Base-by-base conservation (phyloP, 768 basidiomycete genomes). In the Boletus eberwhitei region DNA sequence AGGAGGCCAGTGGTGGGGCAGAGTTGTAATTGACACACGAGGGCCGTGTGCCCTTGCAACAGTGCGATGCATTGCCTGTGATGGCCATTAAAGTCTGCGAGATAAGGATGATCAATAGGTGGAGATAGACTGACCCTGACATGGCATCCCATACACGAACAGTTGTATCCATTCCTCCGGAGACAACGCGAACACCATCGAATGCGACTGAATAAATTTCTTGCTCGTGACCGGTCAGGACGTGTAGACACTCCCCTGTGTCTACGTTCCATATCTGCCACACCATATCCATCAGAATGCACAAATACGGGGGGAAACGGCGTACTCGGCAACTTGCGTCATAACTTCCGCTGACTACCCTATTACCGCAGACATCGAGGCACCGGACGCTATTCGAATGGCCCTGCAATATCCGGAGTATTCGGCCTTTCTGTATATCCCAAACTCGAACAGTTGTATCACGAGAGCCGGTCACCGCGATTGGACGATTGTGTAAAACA, bases 201-300 rank as follows among this genome's bases (percentile, higher is more conserved):
- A 93, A 95, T 11, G 92, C 91, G 38, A 97, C 89, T 0, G 87
- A 83, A 65, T 98, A 98, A 11, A 97, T 88, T 73, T 93, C 90
- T 63, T 90, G 87, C 50, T 84, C 82, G 68, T 98, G 95, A 0
- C 95, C 95, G 11, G 76, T 63, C 29, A 96, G 81, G 35, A 92
- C 81, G 53, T 88, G 87, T 34, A 96, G 57, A 68, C 94, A 98
- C 65, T 87, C 80, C 3, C 95, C 94, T 0, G 88, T 93, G 60
- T 96, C 92, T 7, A 93, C 74, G 64, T 96, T 79, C 95, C 95
- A 98, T 21, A 97, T 69, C 91, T 93, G 31, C 17, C n/a, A 12
- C 14, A 5, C 13, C 21, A 37, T 11, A 17, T 45, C 5, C 2
- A 39, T 53, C 35, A 60, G 37, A 38, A 16, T 41, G 19, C 29